phyloP scores from a whole-genome alignment of 805 yeast species.

The Jamesozyma piceae region DNA sequence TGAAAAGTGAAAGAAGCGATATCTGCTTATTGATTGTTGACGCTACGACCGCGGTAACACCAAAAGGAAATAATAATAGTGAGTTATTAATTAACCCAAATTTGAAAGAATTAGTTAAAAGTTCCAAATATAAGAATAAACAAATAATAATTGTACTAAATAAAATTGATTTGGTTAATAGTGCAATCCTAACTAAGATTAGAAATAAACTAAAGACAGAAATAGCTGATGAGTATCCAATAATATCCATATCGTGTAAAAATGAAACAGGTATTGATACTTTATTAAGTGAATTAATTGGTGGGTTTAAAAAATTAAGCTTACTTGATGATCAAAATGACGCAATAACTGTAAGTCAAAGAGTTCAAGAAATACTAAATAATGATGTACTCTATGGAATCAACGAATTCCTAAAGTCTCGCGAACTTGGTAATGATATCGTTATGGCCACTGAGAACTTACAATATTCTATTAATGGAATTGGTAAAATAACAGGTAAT shows the following conservation, averaged over 20 bases:
- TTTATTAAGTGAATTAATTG: constrained; percentile 36
- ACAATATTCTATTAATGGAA: constrained; percentile 66
- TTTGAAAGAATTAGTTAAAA: constrained; percentile 22
- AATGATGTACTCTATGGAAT: constrained; percentile 73
- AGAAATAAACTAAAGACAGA: constrained; percentile 6
- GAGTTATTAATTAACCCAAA: constrained; percentile 27
- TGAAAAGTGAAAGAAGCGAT: constrained; percentile 52
- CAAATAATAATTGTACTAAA: constrained; percentile 41
- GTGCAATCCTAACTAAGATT: constrained; percentile 10
- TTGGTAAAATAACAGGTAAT: constrained; percentile 88
- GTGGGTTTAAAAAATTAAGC: constrained; percentile 41
- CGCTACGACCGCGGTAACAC: constrained; percentile 15
- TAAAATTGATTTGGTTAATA: constrained; percentile 44
- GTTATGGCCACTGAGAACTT: constrained; percentile 75
- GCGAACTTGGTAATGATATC: constrained; percentile 47
- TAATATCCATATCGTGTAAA: constrained; percentile 51
- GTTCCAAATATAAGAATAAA: constrained; percentile 8
- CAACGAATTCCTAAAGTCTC: constrained; percentile 46
- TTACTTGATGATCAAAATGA: constrained; percentile 39
- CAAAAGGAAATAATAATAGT: not conserved
- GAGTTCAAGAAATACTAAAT: constrained; percentile 66
- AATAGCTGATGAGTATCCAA: constrained; percentile 12
- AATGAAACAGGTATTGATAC: constrained; percentile 45
- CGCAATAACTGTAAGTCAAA: constrained; percentile 62
- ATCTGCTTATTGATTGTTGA: constrained; percentile 52